These are phyloP conservation scores for Salvia miltiorrhiza DNA, from an alignment of 257 asterid species.

Conservation along the genomic window DNA sequence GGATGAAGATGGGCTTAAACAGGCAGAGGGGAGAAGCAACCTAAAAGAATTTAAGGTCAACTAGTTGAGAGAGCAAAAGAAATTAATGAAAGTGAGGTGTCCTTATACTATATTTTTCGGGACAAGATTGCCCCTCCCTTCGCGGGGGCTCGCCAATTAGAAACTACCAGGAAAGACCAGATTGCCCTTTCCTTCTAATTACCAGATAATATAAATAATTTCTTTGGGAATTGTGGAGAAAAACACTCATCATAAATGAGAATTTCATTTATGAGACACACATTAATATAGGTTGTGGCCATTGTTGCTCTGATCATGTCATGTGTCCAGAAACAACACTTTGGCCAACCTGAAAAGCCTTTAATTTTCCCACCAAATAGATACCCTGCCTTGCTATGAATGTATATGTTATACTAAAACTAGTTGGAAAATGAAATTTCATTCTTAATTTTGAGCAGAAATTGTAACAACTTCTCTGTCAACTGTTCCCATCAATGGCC, in stretches of 20 bases:
- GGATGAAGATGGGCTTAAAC: slow-evolving; percentile 45
- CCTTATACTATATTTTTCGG: slow-evolving; percentile 7
- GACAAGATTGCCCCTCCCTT: slow-evolving; percentile 17
- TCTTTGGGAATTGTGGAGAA: not conserved
- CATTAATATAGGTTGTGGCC: slow-evolving; percentile 48
- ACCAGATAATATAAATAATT: no score
- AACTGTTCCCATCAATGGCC: not conserved
- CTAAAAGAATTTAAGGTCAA: slow-evolving; percentile 41
- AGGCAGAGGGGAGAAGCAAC: slow-evolving; percentile 34
- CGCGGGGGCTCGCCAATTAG: no score
- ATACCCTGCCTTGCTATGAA: slow-evolving; percentile 35
- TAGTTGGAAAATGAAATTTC: slow-evolving; percentile 36
- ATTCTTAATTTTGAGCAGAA: slow-evolving; percentile 3
- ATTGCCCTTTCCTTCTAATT: no score
- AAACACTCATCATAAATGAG: slow-evolving; percentile 32
- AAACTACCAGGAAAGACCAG: slow-evolving; percentile 4
- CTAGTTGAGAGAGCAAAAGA: slow-evolving; percentile 25
- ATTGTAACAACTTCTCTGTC: not conserved
- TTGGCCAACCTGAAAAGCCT: slow-evolving; percentile 42
- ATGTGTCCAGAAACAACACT: slow-evolving; percentile 53
- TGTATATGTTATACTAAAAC: slow-evolving; percentile 26
- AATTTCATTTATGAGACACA: slow-evolving; percentile 48
- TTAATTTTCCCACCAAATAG: slow-evolving; percentile 33
- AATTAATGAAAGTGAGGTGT: slow-evolving; percentile 27
- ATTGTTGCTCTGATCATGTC: slow-evolving; percentile 53